Conservation (phyloP, 768 basidiomycete species). For the Russula brevipes region DNA sequence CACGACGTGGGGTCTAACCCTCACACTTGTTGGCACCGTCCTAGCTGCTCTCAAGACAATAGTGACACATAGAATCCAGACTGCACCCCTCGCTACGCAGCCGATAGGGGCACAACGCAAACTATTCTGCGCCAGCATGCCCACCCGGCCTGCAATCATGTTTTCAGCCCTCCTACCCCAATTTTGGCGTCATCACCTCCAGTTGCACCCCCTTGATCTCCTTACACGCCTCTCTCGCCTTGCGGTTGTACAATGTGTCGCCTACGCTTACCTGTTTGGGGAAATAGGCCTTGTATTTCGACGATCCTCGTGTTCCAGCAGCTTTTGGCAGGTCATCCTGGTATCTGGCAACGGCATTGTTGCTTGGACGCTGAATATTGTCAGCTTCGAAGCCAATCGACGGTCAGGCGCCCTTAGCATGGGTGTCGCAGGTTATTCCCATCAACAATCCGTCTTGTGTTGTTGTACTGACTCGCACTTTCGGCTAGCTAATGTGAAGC, state of each 20-base stretch:
- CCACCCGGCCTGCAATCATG: slow-evolving; percentile 20
- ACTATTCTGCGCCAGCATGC: not conserved
- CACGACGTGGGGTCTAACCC: slow-evolving; percentile 73
- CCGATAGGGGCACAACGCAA: slow-evolving; percentile 13
- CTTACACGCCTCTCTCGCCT: slow-evolving; percentile 87
- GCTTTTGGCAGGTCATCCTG: slow-evolving; percentile 31
- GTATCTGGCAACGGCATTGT: slow-evolving; percentile 75
- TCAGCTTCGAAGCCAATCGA: slow-evolving; percentile 94
- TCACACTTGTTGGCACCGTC: slow-evolving; percentile 86
- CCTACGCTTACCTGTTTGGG: slow-evolving; percentile 72
- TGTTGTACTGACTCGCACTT: slow-evolving; percentile 1
- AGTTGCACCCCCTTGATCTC: slow-evolving; percentile 75
- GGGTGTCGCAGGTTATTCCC: slow-evolving; percentile 74
- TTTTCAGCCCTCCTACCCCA: slow-evolving; percentile 19
- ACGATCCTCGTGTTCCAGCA: slow-evolving; percentile 31
- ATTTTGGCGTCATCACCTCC: slow-evolving; percentile 32
- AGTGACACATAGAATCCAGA: slow-evolving; percentile 76
- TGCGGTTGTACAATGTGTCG: slow-evolving; percentile 81
- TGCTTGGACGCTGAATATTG: slow-evolving; percentile 90
- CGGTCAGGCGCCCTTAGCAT: slow-evolving; percentile 84
- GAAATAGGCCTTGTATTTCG: slow-evolving; percentile 62
- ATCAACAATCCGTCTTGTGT: not conserved
- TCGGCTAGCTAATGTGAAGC: slow-evolving; percentile 76
- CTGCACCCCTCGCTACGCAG: slow-evolving; percentile 28
- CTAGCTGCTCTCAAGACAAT: slow-evolving; percentile 94